phyloP scores from a whole-genome alignment of 306 rosid genomes.

The Oxytropis ochrocephala region DNA sequence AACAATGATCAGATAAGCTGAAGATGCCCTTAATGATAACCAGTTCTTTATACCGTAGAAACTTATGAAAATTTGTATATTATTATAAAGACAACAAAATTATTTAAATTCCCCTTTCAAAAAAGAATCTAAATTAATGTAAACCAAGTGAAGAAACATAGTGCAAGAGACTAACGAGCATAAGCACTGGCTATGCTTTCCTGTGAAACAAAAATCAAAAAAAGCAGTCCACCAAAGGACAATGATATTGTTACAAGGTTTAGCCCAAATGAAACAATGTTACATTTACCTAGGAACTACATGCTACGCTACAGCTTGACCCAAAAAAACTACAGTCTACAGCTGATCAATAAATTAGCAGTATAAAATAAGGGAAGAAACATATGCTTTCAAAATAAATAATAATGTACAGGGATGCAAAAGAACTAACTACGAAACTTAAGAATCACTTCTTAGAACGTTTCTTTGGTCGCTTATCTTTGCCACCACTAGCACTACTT shows the following conservation, averaged over 20 bases:
- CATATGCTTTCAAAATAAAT: slow-evolving; percentile 24
- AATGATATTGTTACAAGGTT: slow-evolving; percentile 29
- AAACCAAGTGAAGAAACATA: background rate
- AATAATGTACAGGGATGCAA: slow-evolving; percentile 22
- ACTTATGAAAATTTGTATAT: no score
- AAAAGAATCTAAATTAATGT: no score
- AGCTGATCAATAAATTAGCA: slow-evolving; percentile 33
- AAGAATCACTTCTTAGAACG: slow-evolving; percentile 43
- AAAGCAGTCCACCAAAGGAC: slow-evolving; percentile 14
- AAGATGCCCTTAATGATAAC: no score
- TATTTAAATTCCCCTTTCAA: no score
- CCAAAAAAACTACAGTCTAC: slow-evolving; percentile 5
- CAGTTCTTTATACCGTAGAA: no score
- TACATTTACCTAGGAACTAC: slow-evolving; percentile 24
- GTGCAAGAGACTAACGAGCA: background rate
- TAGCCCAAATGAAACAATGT: slow-evolving; percentile 20
- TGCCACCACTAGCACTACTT: slow-evolving; percentile 41
- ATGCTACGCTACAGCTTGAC: slow-evolving; percentile 7
- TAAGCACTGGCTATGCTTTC: slow-evolving; percentile 22
- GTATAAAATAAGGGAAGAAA: slow-evolving; percentile 6
- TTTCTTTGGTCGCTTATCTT: slow-evolving; percentile 54
- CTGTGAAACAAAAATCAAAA: slow-evolving; percentile 29
- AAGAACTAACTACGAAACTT: background rate
- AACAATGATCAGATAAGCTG: no score
- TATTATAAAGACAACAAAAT: no score